Conservation (phyloP, 139 green algal genomes). For the Nannochloris sp. region DNA sequence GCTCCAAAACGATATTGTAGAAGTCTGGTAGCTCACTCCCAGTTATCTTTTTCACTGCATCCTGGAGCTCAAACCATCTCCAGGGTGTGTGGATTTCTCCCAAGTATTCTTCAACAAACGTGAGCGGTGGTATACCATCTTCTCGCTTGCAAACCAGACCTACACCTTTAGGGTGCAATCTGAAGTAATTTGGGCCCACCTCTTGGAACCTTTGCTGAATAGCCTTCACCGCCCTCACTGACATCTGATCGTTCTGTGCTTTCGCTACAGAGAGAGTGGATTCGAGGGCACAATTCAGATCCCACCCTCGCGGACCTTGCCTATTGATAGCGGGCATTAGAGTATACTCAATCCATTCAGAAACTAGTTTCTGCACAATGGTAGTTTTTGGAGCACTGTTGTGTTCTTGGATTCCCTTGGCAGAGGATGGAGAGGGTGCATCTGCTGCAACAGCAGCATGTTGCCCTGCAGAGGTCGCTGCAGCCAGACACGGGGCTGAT, state of each 20-base stretch:
- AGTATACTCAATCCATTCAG: constrained; percentile 51
- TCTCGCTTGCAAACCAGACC: constrained; percentile 57
- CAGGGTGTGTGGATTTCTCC: constrained; percentile 84
- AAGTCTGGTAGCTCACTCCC: constrained; percentile 81
- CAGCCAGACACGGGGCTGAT: background rate
- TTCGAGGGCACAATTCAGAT: constrained; percentile 36
- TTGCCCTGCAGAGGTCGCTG: constrained; percentile 6
- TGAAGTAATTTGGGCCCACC: constrained; percentile 71
- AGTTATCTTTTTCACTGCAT: constrained; percentile 64
- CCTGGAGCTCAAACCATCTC: constrained; percentile 90
- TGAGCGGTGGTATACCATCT: constrained; percentile 59
- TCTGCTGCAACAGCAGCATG: constrained; percentile 12
- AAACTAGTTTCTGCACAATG: constrained; percentile 6
- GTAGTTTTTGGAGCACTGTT: background rate
- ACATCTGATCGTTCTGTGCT: constrained; percentile 14
- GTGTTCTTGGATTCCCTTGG: background rate
- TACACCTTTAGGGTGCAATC: constrained; percentile 80
- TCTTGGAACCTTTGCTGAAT: constrained; percentile 35
- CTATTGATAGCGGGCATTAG: constrained; percentile 56
- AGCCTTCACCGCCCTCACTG: constrained; percentile 24
- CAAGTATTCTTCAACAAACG: constrained; percentile 89
- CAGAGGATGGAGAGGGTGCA: background rate
- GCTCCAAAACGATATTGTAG: constrained; percentile 75
- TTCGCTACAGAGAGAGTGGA: constrained; percentile 13
- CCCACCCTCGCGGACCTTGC: constrained; percentile 46